These are phyloP conservation scores for Mycosphaerella arachidis DNA, from an alignment of 2,329 filamentous ascomycete genomes.

Conservation along the genomic window DNA sequence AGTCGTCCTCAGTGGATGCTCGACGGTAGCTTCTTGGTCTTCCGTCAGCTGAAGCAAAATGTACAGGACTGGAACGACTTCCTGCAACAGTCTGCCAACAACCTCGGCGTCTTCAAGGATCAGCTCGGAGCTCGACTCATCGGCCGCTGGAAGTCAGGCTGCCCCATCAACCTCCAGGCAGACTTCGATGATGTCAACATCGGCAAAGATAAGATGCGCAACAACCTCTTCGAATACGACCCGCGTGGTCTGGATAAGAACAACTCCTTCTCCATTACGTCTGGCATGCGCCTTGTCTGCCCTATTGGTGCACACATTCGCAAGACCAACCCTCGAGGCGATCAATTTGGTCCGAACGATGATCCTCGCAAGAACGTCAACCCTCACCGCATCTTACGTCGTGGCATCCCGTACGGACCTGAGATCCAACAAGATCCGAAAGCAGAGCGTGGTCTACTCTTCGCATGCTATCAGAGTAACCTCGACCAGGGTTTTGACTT, in stretches of 20 bases:
- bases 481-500: slow-evolving; percentile 41
- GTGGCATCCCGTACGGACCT: slow-evolving; percentile 41
- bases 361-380: slow-evolving; percentile 20
- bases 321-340: slow-evolving; percentile 44
- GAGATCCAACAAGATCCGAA: slow-evolving; percentile 32
- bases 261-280: slow-evolving; percentile 39
- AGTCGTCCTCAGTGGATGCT: slow-evolving; percentile 37
- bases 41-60: slow-evolving; percentile 43
- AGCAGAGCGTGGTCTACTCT: slow-evolving; percentile 43
- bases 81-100: slow-evolving; percentile 33
- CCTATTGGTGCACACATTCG: slow-evolving; percentile 47
- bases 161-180: slow-evolving; percentile 18
- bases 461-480: slow-evolving; percentile 45
- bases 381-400: slow-evolving; percentile 39
- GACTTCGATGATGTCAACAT: slow-evolving; percentile 32
- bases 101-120: slow-evolving; percentile 28
- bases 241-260: slow-evolving; percentile 16
- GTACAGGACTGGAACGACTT: slow-evolving; percentile 45
- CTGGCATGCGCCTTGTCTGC: slow-evolving; percentile 35
- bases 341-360: slow-evolving; percentile 19
- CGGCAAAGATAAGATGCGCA: slow-evolving; percentile 24
- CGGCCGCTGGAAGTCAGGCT: slow-evolving; percentile 41
- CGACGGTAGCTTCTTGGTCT: slow-evolving; percentile 44
- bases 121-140: slow-evolving; percentile 42
- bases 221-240: slow-evolving; percentile 41